A percentile compares a stretch with the other conserved stretches of the same genome.
These are phyloP conservation scores for Talaromyces proteolyticus DNA, from an alignment of 495 filamentous ascomycete genomes.

Conservation along the genomic window DNA sequence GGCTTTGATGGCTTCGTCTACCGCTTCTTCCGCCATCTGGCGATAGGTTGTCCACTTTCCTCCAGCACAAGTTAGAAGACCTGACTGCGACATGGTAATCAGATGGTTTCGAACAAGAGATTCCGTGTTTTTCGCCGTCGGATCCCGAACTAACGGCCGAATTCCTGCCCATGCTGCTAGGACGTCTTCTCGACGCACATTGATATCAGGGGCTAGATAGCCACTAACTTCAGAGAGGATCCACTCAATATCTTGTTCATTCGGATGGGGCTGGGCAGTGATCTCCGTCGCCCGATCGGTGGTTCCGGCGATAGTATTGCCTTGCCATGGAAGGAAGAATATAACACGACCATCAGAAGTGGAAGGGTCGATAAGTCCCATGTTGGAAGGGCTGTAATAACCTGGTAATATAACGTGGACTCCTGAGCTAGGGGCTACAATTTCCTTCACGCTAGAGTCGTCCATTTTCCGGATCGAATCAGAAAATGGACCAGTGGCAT, in stretches of 20 bases:
- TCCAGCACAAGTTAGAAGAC: slow-evolving; percentile 89
- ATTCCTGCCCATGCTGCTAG: slow-evolving; percentile 96
- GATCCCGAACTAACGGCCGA: slow-evolving; percentile 88
- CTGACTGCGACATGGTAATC: slow-evolving; percentile 78
- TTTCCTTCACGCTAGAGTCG: slow-evolving; percentile 65
- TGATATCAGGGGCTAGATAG: slow-evolving; percentile 90
- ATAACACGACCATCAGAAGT: slow-evolving; percentile 97
- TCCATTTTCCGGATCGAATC: slow-evolving; percentile 93
- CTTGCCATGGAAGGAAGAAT: slow-evolving; percentile 99
- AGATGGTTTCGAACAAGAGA: slow-evolving; percentile 95
- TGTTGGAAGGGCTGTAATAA: slow-evolving; percentile 90
- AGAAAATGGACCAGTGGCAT: slow-evolving; percentile 94
- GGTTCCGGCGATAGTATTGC: slow-evolving; percentile 97
- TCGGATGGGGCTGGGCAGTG: slow-evolving; percentile 75
- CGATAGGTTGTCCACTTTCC: slow-evolving; percentile 99
- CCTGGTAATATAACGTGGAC: slow-evolving; percentile 94
- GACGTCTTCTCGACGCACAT: slow-evolving; percentile 88
- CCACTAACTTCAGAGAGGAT: slow-evolving; percentile 86
- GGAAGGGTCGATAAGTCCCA: slow-evolving; percentile 92
- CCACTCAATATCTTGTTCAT: slow-evolving; percentile 94
- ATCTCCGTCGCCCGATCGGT: slow-evolving; percentile 86
- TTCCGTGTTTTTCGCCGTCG: slow-evolving; percentile 88
- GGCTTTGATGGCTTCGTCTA: slow-evolving; percentile 77
- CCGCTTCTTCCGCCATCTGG: slow-evolving; percentile 96
- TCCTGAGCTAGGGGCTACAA: slow-evolving; percentile 89